Percentiles rank a stretch among this genome's conserved stretches.
Evolutionary conservation across 176 grass and related monocot genomes (phyloP).

Genomic region (Tuctoria greenei): DNA sequence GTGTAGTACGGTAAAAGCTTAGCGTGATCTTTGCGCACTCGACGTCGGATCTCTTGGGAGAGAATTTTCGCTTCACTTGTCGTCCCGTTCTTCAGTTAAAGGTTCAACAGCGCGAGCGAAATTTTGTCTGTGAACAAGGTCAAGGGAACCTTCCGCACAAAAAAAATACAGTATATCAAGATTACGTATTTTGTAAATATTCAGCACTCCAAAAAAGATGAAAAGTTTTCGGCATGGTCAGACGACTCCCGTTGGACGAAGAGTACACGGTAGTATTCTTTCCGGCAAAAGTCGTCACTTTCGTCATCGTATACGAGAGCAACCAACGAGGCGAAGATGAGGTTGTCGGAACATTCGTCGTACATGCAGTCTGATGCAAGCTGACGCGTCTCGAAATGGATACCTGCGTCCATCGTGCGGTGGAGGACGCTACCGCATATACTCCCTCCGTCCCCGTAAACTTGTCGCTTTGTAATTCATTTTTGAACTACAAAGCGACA

Average conservation of each 20-base stretch:
- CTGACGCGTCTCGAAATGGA: neutral
- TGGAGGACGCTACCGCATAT: no score
- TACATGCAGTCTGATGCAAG: neutral
- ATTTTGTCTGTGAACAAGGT: slow-evolving; percentile 18
- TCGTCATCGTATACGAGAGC: neutral
- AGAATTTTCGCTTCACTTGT: neutral
- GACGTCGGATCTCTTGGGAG: neutral
- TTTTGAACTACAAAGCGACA: no score
- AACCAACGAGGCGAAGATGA: neutral
- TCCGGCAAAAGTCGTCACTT: neutral
- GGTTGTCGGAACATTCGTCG: neutral
- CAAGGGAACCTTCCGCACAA: neutral
- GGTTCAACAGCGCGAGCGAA: neutral
- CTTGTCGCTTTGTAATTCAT: no score
- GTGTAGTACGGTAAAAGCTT: slow-evolving; percentile 14
- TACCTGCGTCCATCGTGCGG: no score
- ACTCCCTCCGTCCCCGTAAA: no score
- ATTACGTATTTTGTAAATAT: slow-evolving; percentile 10
- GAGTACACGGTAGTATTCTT: slow-evolving; percentile 2
- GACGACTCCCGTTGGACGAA: slow-evolving; percentile 3
- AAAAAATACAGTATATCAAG: neutral
- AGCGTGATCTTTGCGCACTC: slow-evolving; percentile 29
- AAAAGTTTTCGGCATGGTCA: slow-evolving; percentile 8
- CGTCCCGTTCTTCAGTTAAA: neutral
- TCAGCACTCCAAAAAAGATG: neutral